These are phyloP conservation scores for Cydonia oblonga DNA, from an alignment of 331 rosid species.

Conservation along the genomic window DNA sequence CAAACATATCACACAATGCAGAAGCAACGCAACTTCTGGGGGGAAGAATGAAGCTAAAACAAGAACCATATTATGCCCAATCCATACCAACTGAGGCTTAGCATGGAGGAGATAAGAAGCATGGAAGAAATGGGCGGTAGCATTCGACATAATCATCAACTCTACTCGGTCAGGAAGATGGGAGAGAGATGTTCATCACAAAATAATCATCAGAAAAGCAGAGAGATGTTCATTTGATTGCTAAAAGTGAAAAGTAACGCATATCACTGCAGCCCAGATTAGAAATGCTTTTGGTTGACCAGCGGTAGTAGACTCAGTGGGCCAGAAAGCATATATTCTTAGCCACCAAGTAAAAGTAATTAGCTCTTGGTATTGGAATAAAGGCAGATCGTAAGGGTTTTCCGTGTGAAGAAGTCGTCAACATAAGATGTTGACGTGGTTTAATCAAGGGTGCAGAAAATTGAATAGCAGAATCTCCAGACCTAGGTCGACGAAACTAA, in stretches of 20 bases:
- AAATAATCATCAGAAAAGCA: not conserved
- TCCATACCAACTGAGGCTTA: not conserved
- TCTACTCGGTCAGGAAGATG: not conserved
- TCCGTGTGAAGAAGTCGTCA: not conserved
- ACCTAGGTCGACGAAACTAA: not conserved
- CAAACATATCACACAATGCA: not conserved
- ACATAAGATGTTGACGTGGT: too few species aligned
- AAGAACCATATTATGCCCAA: not conserved
- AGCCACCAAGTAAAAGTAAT: not conserved
- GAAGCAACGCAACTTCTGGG: not conserved
- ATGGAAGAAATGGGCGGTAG: not conserved
- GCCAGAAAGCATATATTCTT: too few species aligned
- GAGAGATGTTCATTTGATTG: not conserved
- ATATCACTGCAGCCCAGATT: too few species aligned
- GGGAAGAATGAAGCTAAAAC: not conserved
- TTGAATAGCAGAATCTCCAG: conserved; percentile 1
- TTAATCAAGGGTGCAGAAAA: not conserved
- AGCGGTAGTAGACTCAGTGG: too few species aligned
- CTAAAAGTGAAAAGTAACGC: too few species aligned
- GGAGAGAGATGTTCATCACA: not conserved
- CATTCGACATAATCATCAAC: not conserved
- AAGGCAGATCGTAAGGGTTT: not conserved
- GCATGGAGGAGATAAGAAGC: not conserved
- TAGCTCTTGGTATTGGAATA: not conserved
- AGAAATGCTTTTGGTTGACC: too few species aligned